Evolutionary conservation across 176 grass and related monocot species (phyloP).

Genomic region (Rhynchospora breviuscula): DNA sequence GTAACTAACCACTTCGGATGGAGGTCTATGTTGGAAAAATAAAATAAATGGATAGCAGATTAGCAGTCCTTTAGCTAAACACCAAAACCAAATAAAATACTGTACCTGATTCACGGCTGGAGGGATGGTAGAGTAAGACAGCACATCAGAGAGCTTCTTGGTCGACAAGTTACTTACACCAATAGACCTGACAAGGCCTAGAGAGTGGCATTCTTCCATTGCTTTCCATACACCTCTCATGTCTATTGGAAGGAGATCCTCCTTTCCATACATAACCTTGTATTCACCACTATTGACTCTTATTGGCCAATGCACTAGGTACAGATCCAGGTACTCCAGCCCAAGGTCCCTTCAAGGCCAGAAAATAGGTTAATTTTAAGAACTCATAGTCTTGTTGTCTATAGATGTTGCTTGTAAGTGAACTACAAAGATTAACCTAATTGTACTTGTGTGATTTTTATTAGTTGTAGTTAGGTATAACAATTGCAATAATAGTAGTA

Average conservation of each 20-base stretch:
- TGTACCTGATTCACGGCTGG: slow-evolving; percentile 71
- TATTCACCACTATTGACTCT: slow-evolving; percentile 11
- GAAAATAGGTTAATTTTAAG: not conserved
- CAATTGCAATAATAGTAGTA: too few species aligned
- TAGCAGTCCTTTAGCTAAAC: not conserved
- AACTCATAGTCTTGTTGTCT: not conserved
- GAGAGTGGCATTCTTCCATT: slow-evolving; percentile 79
- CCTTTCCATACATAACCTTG: not conserved
- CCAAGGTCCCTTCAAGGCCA: slow-evolving; percentile 27
- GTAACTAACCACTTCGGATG: not conserved
- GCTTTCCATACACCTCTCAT: slow-evolving; percentile 61
- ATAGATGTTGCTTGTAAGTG: not conserved
- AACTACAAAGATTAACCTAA: not conserved
- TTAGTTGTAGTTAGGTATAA: too few species aligned
- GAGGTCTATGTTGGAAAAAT: not conserved
- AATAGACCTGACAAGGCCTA: slow-evolving; percentile 52
- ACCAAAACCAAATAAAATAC: not conserved
- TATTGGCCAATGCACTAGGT: slow-evolving; percentile 68
- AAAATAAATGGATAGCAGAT: not conserved
- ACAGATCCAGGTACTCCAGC: slow-evolving; percentile 64
- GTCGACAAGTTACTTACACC: slow-evolving; percentile 80
- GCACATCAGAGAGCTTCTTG: slow-evolving; percentile 39
- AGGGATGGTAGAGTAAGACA: slow-evolving; percentile 41
- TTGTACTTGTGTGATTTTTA: not conserved
- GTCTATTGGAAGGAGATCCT: slow-evolving; percentile 38